These are phyloP conservation scores for Rhodamnia argentea DNA, from an alignment of 345 rosid genomes.

Conservation along the genomic window DNA sequence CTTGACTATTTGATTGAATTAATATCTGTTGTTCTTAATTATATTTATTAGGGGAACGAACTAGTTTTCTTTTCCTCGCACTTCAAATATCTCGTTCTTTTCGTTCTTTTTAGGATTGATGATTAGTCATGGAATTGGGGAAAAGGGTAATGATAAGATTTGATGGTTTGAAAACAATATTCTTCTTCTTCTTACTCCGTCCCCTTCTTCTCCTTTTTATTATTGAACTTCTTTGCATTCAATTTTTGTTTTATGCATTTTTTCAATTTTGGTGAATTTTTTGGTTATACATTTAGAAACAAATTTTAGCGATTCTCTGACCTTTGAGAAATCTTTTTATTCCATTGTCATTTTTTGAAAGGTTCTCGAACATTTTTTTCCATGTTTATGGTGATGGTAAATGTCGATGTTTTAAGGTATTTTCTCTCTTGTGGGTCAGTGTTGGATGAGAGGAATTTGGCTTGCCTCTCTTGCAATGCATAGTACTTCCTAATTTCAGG, in stretches of 20 bases:
- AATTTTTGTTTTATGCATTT: no score
- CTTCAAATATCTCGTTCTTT: neutral
- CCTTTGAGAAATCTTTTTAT: neutral
- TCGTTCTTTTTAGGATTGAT: neutral
- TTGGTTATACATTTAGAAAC: neutral
- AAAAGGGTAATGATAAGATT: no score
- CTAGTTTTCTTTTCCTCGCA: neutral
- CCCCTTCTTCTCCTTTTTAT: neutral
- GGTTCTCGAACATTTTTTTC: neutral
- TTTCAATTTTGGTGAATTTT: neutral
- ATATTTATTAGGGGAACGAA: neutral
- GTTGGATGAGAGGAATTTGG: neutral
- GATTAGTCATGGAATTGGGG: neutral
- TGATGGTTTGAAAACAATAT: neutral
- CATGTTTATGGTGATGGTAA: neutral
- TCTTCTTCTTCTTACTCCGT: neutral
- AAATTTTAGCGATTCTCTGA: neutral
- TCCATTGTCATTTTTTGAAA: no score
- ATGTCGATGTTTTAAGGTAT: neutral
- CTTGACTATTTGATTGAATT: neutral
- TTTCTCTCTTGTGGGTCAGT: neutral
- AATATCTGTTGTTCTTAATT: no score
- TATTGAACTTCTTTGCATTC: neutral
- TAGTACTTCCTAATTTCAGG: neutral
- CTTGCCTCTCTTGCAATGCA: neutral